Evolutionary conservation across 148 eudicot species (phyloP), one percentile per base, ranked within the genome.

Genomic region (Cornus kousa): DNA sequence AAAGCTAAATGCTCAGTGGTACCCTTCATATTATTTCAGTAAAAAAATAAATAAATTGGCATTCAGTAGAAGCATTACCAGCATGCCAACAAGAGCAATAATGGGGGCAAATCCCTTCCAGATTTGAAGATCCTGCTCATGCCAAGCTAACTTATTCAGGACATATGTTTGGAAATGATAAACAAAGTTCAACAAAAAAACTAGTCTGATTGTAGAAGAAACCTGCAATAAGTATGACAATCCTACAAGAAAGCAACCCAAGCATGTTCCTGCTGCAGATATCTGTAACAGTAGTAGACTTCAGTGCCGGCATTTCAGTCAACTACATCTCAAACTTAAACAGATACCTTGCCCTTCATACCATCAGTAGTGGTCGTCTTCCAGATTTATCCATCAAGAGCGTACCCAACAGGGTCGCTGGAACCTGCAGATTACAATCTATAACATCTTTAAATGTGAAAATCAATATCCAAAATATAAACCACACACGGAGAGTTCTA

Each of bases 221-320:
- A 94, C 98, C 98, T 93, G 97, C 72, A 95, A 62, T 71, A 91
- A 80, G 85, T 86, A 95, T 50, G 98, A 90, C 46, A 90, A 77
- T 17, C 88, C 97, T 6, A 81, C 64, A 7, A 89, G 85, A 77
- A 91, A 80, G 86, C 92, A 85, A 70, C 95, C 97, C 84, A 88
- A 81, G 82, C 93, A 91, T 75, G 97, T 95, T 79, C 96, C 98
- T 10, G 91, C 92, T 66, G 95, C 98, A 66, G 98, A 95, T 71
- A 89, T 85, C 98, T 95, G 87, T 79, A 80, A 43, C 67, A 16
- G 67, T 65, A 74, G 59, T 11, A 35, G 9, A 83, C 16, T 77
- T 77, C 39, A 72, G 71, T 16, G 19, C n/a, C 31, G 33, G 22
- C 19, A 32, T 59, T 33, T 20, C 43, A 3, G 70, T 19, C 17